Conservation (phyloP, 306 rosid genomes). For the Nissolia schottii region DNA sequence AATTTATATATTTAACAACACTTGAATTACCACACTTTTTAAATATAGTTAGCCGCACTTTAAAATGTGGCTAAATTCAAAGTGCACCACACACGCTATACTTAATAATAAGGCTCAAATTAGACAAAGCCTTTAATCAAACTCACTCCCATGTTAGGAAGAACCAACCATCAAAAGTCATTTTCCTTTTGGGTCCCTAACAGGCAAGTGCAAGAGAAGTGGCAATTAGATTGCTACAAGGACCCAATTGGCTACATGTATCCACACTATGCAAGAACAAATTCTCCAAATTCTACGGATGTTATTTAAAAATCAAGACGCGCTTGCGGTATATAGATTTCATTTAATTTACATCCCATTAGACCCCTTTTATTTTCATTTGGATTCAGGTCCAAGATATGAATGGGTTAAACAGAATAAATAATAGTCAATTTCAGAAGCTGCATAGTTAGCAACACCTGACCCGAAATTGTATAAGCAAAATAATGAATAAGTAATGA, state of each 20-base stretch:
- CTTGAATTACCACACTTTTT: no score
- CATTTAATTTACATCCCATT: not conserved
- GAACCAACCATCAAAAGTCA: not conserved
- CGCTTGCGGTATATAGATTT: not conserved
- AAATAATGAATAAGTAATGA: no score
- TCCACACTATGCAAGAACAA: constrained; percentile 13
- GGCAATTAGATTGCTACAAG: not conserved
- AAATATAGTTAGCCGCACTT: no score
- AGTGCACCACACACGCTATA: no score
- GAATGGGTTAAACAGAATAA: not conserved
- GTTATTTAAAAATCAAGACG: constrained; percentile 20
- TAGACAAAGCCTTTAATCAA: no score
- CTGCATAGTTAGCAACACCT: not conserved
- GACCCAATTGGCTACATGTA: not conserved
- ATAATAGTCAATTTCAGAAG: not conserved
- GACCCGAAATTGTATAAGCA: no score
- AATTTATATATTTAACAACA: no score
- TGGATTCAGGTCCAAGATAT: not conserved
- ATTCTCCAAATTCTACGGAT: constrained; percentile 41
- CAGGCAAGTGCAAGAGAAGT: not conserved
- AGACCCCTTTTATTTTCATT: not conserved
- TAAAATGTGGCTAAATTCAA: no score
- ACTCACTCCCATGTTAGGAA: not conserved
- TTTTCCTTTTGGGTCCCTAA: constrained; percentile 10
- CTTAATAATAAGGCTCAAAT: no score